A percentile compares a stretch with the other conserved stretches of the same genome.
These are phyloP conservation scores for Geosmithia morbida DNA, from an alignment of 2,329 filamentous ascomycete species.

Conservation along the genomic window DNA sequence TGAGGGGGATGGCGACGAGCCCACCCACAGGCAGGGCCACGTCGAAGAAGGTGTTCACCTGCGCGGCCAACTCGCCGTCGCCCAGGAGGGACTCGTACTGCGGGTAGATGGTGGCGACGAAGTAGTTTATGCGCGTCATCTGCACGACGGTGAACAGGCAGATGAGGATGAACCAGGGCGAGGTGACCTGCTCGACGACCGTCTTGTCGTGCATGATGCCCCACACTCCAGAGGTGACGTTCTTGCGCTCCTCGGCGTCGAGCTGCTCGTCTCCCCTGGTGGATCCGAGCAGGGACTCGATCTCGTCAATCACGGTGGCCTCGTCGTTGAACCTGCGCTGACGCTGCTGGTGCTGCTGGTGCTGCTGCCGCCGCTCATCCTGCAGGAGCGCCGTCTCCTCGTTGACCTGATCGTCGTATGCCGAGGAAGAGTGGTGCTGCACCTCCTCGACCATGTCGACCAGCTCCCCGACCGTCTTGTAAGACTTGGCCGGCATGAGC, in stretches of 20 bases:
- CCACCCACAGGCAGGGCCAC: constrained; percentile 65
- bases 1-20: constrained; percentile 74
- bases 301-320: constrained; percentile 51
- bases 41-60: constrained; percentile 77
- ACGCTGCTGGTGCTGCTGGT: constrained; percentile 42
- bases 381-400: constrained; percentile 39
- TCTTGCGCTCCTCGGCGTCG: constrained; percentile 53
- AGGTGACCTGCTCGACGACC: constrained; percentile 57
- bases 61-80: constrained; percentile 42
- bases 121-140: constrained; percentile 81
- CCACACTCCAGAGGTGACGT: constrained; percentile 65
- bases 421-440: constrained; percentile 14
- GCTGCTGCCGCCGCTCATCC: constrained; percentile 23
- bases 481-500: constrained; percentile 60
- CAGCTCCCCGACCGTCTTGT: constrained; percentile 76
- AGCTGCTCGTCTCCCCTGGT: constrained; percentile 46
- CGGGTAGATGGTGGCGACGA: constrained; percentile 71
- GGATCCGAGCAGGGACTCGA: constrained; percentile 59
- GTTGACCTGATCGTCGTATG: constrained; percentile 40
- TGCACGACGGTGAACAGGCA: constrained; percentile 66
- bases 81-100: constrained; percentile 69
- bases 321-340: constrained; percentile 42
- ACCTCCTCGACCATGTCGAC: constrained; percentile 54
- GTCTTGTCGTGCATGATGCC: constrained; percentile 66
- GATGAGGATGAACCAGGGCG: constrained; percentile 75